Conservation (phyloP, 2,329 filamentous ascomycete species). For the Plenodomus lindquistii region DNA sequence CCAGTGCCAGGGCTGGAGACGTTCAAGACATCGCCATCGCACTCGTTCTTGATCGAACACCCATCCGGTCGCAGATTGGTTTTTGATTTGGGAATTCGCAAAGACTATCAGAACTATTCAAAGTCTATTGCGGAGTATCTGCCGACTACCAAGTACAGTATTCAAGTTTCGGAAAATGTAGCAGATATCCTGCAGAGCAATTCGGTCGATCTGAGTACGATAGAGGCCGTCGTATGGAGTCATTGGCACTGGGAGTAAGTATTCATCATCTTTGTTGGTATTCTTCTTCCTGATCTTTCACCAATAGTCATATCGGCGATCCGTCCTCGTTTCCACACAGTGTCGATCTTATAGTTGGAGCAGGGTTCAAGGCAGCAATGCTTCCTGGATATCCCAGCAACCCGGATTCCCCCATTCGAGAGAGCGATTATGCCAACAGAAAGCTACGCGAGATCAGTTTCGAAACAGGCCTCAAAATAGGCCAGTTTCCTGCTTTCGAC, state of each 20-base stretch:
- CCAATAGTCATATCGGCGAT: conserved; percentile 53
- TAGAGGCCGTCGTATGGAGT: conserved; percentile 49
- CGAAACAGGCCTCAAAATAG: conserved; percentile 36
- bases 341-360: conserved; percentile 57
- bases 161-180: conserved; percentile 50
- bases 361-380: conserved; percentile 54
- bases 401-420: conserved; percentile 20
- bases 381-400: conserved; percentile 53
- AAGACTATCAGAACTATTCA: conserved; percentile 48
- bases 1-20: conserved; percentile 21
- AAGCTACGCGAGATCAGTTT: conserved; percentile 29
- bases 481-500: conserved; percentile 54
- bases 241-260: conserved; percentile 52
- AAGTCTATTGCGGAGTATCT: conserved; percentile 21
- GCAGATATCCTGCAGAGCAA: conserved; percentile 40
- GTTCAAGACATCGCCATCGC: conserved; percentile 41
- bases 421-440: conserved; percentile 27
- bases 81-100: conserved; percentile 54
- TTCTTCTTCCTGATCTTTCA: background rate
- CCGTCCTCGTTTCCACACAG: conserved; percentile 50
- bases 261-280: background rate
- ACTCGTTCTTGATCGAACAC: conserved; percentile 55
- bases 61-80: conserved; percentile 47
- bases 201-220: conserved; percentile 33
- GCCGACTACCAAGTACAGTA: conserved; percentile 32